These are phyloP conservation scores for Lactarius tabidus DNA, from an alignment of 768 basidiomycete species.

Conservation along the genomic window DNA sequence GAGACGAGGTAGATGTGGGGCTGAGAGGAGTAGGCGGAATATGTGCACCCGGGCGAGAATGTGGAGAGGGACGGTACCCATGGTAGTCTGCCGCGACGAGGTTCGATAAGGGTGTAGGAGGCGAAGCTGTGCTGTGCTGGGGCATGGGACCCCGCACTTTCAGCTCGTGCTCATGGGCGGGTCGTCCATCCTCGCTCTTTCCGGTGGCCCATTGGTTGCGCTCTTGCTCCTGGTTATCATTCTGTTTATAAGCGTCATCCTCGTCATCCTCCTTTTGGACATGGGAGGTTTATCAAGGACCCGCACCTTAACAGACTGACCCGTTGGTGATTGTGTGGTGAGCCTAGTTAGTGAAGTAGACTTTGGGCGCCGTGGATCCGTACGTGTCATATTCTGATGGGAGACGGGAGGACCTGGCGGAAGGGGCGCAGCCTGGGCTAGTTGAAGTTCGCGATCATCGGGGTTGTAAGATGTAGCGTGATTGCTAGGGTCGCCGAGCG, in stretches of 20 bases:
- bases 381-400: slow-evolving; percentile 17
- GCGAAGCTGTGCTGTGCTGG: slow-evolving; percentile 2
- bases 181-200: slow-evolving; percentile 13
- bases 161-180: slow-evolving; percentile 18
- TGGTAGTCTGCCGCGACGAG: slow-evolving; percentile 55
- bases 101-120: slow-evolving; percentile 26
- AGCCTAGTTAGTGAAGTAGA: slow-evolving; percentile 14
- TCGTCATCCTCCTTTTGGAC: slow-evolving; percentile 26
- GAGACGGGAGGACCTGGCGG: slow-evolving; percentile 18
- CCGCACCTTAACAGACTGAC: slow-evolving; percentile 20
- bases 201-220: slow-evolving; percentile 19
- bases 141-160: slow-evolving; percentile 15
- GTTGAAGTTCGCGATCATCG: slow-evolving; percentile 20
- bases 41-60: slow-evolving; percentile 61
- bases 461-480: slow-evolving; percentile 15
- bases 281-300: slow-evolving; percentile 25
- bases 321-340: slow-evolving; percentile 20
- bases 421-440: slow-evolving; percentile 14
- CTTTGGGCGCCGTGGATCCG: slow-evolving; percentile 19
- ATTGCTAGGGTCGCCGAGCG: slow-evolving; percentile 16
- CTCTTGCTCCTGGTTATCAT: slow-evolving; percentile 13
- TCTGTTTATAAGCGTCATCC: slow-evolving; percentile 9
- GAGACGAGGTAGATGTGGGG: slow-evolving; percentile 66
- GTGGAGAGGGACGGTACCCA: slow-evolving; percentile 47
- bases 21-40: slow-evolving; percentile 77